Percentiles rank a stretch among this genome's conserved stretches.
Conservation (phyloP, 805 yeast species). For the Clavispora carvajalis region DNA sequence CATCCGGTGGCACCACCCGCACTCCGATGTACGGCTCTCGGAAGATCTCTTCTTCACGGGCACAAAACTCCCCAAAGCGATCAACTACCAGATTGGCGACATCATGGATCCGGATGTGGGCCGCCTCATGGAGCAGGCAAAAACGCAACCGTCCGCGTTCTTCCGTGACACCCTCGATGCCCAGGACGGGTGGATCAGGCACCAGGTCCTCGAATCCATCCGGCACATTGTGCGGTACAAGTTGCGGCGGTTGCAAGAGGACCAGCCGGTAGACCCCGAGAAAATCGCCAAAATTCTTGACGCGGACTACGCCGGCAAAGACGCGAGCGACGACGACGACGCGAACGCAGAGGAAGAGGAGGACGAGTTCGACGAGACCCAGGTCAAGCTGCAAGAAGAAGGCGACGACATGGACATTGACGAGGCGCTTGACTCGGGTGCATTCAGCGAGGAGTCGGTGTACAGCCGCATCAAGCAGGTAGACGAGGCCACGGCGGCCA, state of each 20-base stretch:
- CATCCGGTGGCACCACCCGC: constrained; percentile 9
- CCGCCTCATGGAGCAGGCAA: constrained; percentile 32
- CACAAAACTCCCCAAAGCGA: constrained; percentile 55
- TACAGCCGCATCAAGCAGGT: constrained; percentile 30
- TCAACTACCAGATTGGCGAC: constrained; percentile 77
- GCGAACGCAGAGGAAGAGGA: constrained; percentile 16
- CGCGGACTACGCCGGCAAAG: constrained; percentile 29
- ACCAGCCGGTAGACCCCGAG: constrained; percentile 39
- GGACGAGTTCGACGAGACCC: constrained; percentile 19
- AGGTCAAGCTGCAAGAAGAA: constrained; percentile 6
- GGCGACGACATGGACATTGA: constrained; percentile 9
- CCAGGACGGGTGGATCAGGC: constrained; percentile 77
- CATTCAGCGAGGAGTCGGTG: constrained; percentile 16
- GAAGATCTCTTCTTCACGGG: constrained; percentile 65
- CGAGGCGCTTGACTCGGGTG: constrained; percentile 16
- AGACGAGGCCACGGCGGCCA: constrained; percentile 31
- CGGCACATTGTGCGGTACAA: constrained; percentile 72
- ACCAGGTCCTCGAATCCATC: constrained; percentile 55
- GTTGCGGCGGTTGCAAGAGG: constrained; percentile 53
- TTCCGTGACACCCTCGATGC: constrained; percentile 34
- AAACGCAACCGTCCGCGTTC: constrained; percentile 31
- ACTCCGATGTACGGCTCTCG: constrained; percentile 19
- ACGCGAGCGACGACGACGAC: constrained; percentile 6
- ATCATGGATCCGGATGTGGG: constrained; percentile 60
- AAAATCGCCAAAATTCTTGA: constrained; percentile 40